Conservation (phyloP, 306 rosid species). For the Rosa rugosa region DNA sequence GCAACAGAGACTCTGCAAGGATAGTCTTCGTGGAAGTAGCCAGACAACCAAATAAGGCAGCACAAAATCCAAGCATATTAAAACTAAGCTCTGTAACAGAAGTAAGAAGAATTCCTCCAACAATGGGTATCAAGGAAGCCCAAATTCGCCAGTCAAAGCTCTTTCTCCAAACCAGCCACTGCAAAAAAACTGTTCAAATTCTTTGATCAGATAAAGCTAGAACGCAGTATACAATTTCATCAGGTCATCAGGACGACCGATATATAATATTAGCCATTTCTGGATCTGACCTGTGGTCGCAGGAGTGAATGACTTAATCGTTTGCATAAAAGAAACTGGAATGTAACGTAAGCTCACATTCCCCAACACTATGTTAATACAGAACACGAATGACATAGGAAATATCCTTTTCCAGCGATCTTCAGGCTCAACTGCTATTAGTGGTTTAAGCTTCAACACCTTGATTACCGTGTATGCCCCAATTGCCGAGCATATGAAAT, state of each 20-base stretch:
- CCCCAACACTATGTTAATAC: slow-evolving; percentile 93
- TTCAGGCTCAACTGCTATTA: slow-evolving; percentile 78
- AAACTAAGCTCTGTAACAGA: slow-evolving; percentile 94
- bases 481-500: slow-evolving; percentile 88
- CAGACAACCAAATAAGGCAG: slow-evolving; percentile 94
- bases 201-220: slow-evolving; percentile 36
- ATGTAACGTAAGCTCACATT: slow-evolving; percentile 94
- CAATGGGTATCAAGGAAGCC: slow-evolving; percentile 92
- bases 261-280: neutral
- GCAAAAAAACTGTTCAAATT: slow-evolving; percentile 69
- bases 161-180: slow-evolving; percentile 96
- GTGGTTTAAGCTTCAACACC: slow-evolving; percentile 84
- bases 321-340: slow-evolving; percentile 99
- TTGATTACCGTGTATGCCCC: slow-evolving; percentile 80
- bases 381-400: slow-evolving; percentile 98
- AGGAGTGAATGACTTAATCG: slow-evolving; percentile 95
- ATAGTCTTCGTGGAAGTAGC: slow-evolving; percentile 98
- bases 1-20: slow-evolving; percentile 89
- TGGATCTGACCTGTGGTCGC: slow-evolving; percentile 82
- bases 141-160: slow-evolving; percentile 91
- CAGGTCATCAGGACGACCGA: neutral
- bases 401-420: slow-evolving; percentile 97
- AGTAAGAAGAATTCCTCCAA: slow-evolving; percentile 97
- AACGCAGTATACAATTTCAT: neutral
- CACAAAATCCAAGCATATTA: slow-evolving; percentile 91